Conservation (phyloP, 371 early-diverging fungal genomes). For the Apophysomyces variabilis region DNA sequence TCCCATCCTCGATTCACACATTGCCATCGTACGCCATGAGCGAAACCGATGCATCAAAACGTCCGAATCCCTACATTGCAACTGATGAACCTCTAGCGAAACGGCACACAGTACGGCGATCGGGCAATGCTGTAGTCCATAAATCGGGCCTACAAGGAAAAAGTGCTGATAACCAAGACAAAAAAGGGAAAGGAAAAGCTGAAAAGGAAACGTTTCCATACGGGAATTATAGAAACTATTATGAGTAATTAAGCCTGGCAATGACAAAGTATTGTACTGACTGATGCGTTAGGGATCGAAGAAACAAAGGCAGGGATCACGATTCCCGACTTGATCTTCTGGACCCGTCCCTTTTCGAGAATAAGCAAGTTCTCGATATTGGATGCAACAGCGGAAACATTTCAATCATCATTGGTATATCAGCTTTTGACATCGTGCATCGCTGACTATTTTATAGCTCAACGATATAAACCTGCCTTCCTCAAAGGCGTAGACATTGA, state of each 20-base stretch:
- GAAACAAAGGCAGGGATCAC: constrained; percentile 21
- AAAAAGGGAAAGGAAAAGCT: not conserved
- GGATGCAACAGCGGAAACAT: constrained; percentile 86
- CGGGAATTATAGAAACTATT: constrained; percentile 30
- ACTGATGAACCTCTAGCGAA: too few relatives aligned
- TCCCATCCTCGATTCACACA: too few relatives aligned
- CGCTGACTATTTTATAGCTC: constrained; percentile 32
- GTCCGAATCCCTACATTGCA: too few relatives aligned
- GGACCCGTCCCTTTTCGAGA: constrained; percentile 53
- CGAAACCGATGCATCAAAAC: too few relatives aligned
- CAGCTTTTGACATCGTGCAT: not conserved
- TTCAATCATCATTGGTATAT: constrained; percentile 64
- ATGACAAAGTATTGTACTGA: not conserved
- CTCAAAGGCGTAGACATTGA: constrained; percentile 86
- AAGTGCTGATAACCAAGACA: not conserved
- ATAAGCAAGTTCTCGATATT: constrained; percentile 76
- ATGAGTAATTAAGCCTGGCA: constrained; percentile 18
- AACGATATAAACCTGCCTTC: constrained; percentile 42
- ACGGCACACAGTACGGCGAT: too few relatives aligned
- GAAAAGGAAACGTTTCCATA: constrained; percentile 9
- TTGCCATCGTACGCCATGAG: too few relatives aligned
- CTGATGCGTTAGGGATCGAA: constrained; percentile 22
- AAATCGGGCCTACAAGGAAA: too few relatives aligned
- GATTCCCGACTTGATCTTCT: constrained; percentile 72
- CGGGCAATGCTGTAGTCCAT: too few relatives aligned